Base-by-base conservation (phyloP, 495 filamentous ascomycete genomes). In the Aspergillus carlsbadensis region DNA sequence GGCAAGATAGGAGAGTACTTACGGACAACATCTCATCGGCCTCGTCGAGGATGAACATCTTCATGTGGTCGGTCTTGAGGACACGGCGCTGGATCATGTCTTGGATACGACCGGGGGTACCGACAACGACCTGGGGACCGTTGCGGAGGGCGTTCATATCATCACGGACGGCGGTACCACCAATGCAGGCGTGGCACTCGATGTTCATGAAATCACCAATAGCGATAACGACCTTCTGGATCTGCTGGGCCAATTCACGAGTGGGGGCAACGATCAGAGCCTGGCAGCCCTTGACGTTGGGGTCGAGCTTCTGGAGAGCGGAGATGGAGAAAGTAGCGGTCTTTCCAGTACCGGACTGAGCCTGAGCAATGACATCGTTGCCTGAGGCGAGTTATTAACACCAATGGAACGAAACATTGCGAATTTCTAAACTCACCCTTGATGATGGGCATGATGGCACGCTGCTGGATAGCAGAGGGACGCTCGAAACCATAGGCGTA, bases 401-500 rank as follows among this genome's bases (percentile, higher is more conserved):
- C 18, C 4, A 8, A 29, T 44, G 53, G 43, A 57, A 57, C 54
- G 41, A 46, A 54, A 57, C 40, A 65, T 73, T 55, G 77, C 10
- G 63, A 44, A 57, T 54, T 54, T 53, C 46, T 34, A 2, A 31
- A 82, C 89, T 70, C 82, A 97, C 94, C 94, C 84, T 98, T 96
- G 83, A 97, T 96, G 70, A 98, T 93, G 61, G 93, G 94, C 88
- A 97, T 94, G 77, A 98, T 98, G 63, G 94, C 94, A 68, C 95
- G 93, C 85, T 96, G 91, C 87, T 98, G 94, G 60, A 98, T 97
- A 74, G 94, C 95, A 80, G 94, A 98, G 35, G 94, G 94, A 61
- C 92, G 90, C 84, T 98, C 94, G 79, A 96, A 98, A 86, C 94
- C 94, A 71, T 98, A 98, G 65, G 94, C 94, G 76, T 98, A 98